phyloP scores from a whole-genome alignment of 257 asterid species.

The Solanum paucissectum region DNA sequence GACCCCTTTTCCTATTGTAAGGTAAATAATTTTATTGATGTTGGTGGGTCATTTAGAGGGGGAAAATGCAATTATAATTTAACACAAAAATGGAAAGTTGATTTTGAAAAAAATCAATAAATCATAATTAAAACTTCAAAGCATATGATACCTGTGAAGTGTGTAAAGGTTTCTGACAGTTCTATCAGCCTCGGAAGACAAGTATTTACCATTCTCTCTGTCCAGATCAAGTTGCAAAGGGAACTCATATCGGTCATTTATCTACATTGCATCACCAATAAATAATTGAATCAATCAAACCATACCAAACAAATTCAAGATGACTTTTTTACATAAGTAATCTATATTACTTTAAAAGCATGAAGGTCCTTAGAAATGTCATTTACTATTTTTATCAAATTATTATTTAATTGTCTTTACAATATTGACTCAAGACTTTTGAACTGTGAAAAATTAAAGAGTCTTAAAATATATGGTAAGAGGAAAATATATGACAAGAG shows the following conservation, averaged over 20 bases:
- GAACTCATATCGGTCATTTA: constrained; percentile 93
- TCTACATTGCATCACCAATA: constrained; percentile 31
- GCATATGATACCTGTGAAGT: constrained; percentile 66
- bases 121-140: background rate
- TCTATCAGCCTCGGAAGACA: constrained; percentile 87
- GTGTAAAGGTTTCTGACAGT: constrained; percentile 77
- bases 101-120: background rate
- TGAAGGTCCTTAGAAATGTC: background rate
- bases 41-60: background rate
- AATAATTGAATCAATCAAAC: background rate
- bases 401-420: too few relatives aligned
- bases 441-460: too few relatives aligned
- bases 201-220: constrained; percentile 80
- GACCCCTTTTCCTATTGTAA: background rate
- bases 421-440: background rate
- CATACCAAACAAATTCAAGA: background rate
- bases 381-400: too few relatives aligned
- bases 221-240: constrained; percentile 96
- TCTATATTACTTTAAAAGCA: background rate
- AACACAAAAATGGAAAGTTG: background rate
- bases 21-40: background rate
- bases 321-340: background rate
- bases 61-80: background rate
- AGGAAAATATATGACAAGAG: too few relatives aligned
- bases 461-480: too few relatives aligned